A percentile compares a stretch with the other conserved stretches of the same genome.
These are phyloP conservation scores for Sporobolomyces pararoseus DNA, from an alignment of 768 basidiomycete species.

Conservation along the genomic window DNA sequence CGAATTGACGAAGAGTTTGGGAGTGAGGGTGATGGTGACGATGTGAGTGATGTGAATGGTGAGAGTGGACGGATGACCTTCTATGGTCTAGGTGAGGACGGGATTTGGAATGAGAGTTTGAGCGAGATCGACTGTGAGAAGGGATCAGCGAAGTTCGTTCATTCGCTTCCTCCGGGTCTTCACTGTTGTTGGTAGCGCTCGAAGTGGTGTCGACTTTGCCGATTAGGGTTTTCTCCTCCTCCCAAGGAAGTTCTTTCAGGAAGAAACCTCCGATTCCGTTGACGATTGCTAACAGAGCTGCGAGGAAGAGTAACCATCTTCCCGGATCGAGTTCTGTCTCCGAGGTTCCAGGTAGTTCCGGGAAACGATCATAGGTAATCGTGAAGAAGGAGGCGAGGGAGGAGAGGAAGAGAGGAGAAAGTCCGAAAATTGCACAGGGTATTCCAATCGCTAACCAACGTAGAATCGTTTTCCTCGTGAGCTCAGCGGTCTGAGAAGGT, in stretches of 20 bases:
- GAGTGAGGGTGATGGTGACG: conserved; percentile 1
- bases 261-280: conserved; percentile 34
- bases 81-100: not conserved
- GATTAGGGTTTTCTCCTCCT: conserved; percentile 8
- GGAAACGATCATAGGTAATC: conserved; percentile 1
- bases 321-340: conserved; percentile 37
- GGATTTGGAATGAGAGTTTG: not conserved
- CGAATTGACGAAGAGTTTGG: conserved; percentile 10
- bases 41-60: not conserved
- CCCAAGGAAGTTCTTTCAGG: conserved; percentile 32
- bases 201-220: not conserved
- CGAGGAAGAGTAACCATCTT: conserved; percentile 41
- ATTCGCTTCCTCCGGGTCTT: not conserved
- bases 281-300: conserved; percentile 23
- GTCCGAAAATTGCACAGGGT: conserved; percentile 42
- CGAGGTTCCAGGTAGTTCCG: not conserved
- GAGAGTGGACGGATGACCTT: not conserved
- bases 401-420: conserved; percentile 43
- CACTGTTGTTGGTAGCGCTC: not conserved
- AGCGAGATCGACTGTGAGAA: not conserved
- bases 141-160: conserved; percentile 30
- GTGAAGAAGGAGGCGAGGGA: conserved; percentile 39
- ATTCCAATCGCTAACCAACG: conserved; percentile 31
- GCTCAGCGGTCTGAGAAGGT: not conserved
- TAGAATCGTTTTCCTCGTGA: no score